Conservation (phyloP, 176 grass and related monocot genomes). For the Saccharum officinarum region DNA sequence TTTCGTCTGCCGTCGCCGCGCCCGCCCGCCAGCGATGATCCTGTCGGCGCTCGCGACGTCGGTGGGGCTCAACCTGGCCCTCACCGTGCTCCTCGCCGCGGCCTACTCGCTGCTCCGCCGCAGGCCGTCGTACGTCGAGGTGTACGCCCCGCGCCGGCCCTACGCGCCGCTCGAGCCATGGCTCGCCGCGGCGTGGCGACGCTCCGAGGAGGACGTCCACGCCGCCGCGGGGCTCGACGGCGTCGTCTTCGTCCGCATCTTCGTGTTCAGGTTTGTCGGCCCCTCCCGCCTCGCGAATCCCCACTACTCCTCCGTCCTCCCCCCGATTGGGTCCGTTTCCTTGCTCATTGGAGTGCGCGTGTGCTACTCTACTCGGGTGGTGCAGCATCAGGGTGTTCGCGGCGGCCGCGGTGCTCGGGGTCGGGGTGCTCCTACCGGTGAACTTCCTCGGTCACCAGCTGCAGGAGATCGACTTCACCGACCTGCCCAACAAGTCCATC, state of each 20-base stretch:
- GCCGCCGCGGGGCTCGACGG: conserved; percentile 76
- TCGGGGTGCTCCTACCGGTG: conserved; percentile 77
- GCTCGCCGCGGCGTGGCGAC: conserved; percentile 57
- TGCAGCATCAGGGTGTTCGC: conserved; percentile 83
- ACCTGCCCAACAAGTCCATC: conserved; percentile 83
- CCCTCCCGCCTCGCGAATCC: neutral
- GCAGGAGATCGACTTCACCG: conserved; percentile 65
- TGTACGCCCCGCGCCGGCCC: conserved; percentile 74
- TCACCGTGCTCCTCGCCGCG: conserved; percentile 63
- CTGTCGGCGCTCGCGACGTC: conserved; percentile 88
- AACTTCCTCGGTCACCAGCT: conserved; percentile 86
- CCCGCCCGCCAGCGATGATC: conserved; percentile 47
- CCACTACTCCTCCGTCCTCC: neutral
- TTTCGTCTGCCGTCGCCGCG: no score
- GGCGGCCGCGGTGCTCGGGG: conserved; percentile 60
- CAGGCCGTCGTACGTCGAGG: conserved; percentile 44
- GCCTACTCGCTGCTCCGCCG: conserved; percentile 77
- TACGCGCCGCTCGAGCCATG: conserved; percentile 58
- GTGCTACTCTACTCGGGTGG: neutral
- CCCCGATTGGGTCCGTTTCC: neutral
- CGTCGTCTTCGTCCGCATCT: conserved; percentile 85
- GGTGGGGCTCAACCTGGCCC: conserved; percentile 83
- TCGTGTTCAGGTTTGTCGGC: conserved; percentile 95
- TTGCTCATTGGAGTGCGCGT: conserved; percentile 8
- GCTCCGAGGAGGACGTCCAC: conserved; percentile 71